Base-by-base conservation (phyloP, 1,284 basidiomycete genomes). In the Cystobasidium sp. region DNA sequence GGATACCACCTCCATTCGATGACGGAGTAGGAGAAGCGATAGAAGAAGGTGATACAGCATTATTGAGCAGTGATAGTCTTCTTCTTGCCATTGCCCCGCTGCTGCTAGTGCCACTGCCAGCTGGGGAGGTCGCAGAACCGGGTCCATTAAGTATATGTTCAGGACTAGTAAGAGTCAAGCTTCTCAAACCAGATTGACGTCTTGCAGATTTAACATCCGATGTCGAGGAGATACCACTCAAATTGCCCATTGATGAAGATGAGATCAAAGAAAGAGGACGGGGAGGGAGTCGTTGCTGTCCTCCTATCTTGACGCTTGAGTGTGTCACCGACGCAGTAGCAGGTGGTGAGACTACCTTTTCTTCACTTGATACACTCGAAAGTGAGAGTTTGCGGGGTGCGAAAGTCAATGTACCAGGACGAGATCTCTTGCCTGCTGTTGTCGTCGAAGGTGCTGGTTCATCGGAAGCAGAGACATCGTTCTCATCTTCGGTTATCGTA, bases 241-340 rank as follows among this genome's bases (percentile, higher is more conserved):
- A 31, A 53, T 62, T 70, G 24, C 58, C 58, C 65, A 58, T 52
- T 41, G 73, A 75, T 24, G 73, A 75, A 5, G 73, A 75, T 22
- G 55, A 61, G 20, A 61, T 59, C 3, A 63, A 41, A 39, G 59
- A 63, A n/a, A 75, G 56, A 24, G 56, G 59, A 18, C 65, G 56
- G 8, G 65, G 73, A 14, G 51, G 18, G 16, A 47, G n/a, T 12
- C 51, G 37, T 22, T 51, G 47, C 20, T 63, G 61, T 20, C 44
- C 51, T 37, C 67, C 53, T n/a, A 58, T 55, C 41, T 47, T 55
- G 39, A 62, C 44, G 9, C 47, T 59, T 6, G 56, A 47, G 51
- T 22, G 58, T 46, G 46, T 24, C 61, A 22, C 24, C 46, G 46
- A 6, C 12, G 46, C 24, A 49, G 37, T 22, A 22, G 53, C 46